Evolutionary conservation across 331 rosid genomes (phyloP), one percentile per base, ranked within the genome.

Genomic region (Quercus tomentella): DNA sequence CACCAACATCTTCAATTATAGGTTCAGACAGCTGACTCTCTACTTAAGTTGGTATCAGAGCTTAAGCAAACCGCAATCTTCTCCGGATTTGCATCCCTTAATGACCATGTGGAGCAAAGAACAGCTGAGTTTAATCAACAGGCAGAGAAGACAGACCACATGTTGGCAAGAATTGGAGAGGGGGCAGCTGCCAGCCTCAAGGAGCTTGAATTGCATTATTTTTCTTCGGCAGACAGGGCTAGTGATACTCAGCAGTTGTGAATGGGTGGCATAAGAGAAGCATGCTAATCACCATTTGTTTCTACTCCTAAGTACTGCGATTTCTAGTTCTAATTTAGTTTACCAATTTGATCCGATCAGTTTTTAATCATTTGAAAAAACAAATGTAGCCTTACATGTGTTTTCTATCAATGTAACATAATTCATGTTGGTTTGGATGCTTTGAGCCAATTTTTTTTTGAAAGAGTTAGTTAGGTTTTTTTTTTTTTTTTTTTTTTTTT

Each of bases 1-100:
- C 18, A 8, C 7, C 2, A 43, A 33, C 51, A 67, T 43, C 70
- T 76, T 83, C 60, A 22, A 80, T 66, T 56, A 28, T 81, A 91
- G 97, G 98, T 88, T 74, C 97, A 91, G 80, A 89, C 96, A 61
- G 91, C 97, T 60, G 99, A 93, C 79, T 89, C 97, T 21, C 83
- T 94, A 2, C 91, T 92, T 37, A 91, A 91, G 83, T 83, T 91
- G 78, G 97, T 94, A 66, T 89, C 93, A 1, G 98, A 91, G 86
- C 83, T 94, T 84, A 92, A 94, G 87, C 98, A 94, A 79, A 91
- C 97, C 3, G 97, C 97, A 72, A 91, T 94, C 35, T 95, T 95
- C 83, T 93, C 99, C 1, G 99, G 97, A 66, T 92, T 95, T 82
- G 98, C 97, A 55, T 94, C 97, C 11, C 92, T 94, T 54, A 94